A percentile compares a stretch with the other conserved stretches of the same genome.
Evolutionary conservation across 805 yeast species (phyloP).

Genomic region (Kuraishia hungarica): DNA sequence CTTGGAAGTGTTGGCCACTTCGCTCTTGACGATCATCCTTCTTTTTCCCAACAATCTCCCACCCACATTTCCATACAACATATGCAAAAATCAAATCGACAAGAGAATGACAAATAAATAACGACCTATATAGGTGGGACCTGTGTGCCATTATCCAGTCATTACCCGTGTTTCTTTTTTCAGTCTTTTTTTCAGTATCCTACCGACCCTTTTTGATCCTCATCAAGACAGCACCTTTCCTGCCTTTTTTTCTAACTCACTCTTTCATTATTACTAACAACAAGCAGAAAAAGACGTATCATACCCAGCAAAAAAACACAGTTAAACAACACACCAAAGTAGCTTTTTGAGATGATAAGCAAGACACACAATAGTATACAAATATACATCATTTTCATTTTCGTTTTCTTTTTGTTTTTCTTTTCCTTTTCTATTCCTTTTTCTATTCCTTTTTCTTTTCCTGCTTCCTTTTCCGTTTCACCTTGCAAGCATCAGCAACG

Average conservation of each 20-base stretch:
- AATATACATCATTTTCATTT: not conserved
- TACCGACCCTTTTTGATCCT: not conserved
- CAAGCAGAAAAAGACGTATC: not conserved
- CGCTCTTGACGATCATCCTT: too few relatives aligned
- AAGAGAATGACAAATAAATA: not conserved
- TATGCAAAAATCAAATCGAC: not conserved
- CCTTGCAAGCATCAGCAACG: too few relatives aligned
- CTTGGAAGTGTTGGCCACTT: too few relatives aligned
- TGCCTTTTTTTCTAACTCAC: not conserved
- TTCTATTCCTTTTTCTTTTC: too few relatives aligned
- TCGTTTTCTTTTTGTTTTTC: too few relatives aligned
- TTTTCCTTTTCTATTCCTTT: too few relatives aligned
- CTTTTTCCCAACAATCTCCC: not conserved
- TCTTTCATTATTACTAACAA: not conserved
- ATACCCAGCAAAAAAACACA: not conserved
- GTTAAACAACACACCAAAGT: not conserved
- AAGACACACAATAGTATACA: not conserved
- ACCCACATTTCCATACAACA: not conserved
- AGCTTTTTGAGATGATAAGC: not conserved
- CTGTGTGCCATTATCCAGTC: not conserved
- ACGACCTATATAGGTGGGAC: not conserved
- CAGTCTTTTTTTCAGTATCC: not conserved
- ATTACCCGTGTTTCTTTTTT: too few relatives aligned
- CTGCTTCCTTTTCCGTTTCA: too few relatives aligned
- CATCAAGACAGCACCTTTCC: not conserved